Percentiles rank a stretch among this genome's conserved stretches.
phyloP scores from a whole-genome alignment of 768 basidiomycete species.

The Rhodotorula babjevae region DNA sequence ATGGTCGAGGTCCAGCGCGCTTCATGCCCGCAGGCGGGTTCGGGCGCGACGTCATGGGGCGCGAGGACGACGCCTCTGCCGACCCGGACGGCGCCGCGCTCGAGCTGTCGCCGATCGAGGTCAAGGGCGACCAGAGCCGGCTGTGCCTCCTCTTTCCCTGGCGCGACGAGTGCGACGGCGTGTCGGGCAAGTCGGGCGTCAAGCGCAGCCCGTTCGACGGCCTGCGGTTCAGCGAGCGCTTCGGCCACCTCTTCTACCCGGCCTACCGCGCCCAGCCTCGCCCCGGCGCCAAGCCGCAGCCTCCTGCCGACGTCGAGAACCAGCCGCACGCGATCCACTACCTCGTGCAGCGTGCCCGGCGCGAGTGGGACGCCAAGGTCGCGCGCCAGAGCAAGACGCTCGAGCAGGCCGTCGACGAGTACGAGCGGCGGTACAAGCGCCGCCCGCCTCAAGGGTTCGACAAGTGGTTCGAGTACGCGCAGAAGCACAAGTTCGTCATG shows the following conservation, averaged over 20 bases:
- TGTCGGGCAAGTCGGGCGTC: neutral
- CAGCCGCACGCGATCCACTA: constrained; percentile 53
- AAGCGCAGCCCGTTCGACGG: constrained; percentile 21
- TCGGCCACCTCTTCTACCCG: constrained; percentile 21
- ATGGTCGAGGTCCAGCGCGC: neutral
- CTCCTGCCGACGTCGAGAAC: neutral
- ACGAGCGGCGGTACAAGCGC: constrained; percentile 67
- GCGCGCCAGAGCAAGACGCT: constrained; percentile 73
- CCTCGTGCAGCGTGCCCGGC: constrained; percentile 49
- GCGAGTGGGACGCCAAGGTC: constrained; percentile 55
- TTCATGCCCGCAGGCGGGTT: constrained; percentile 21
- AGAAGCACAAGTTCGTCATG: constrained; percentile 49
- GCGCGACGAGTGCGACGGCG: constrained; percentile 11
- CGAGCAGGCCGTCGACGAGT: constrained; percentile 71
- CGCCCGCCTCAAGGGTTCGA: constrained; percentile 85
- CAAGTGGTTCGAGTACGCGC: constrained; percentile 69
- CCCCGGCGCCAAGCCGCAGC: neutral
- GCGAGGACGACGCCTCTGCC: constrained; percentile 18
- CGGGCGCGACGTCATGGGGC: constrained; percentile 25
- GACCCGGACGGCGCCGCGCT: neutral
- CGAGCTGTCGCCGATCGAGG: neutral
- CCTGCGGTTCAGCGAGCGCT: neutral
- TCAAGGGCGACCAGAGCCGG: constrained; percentile 2
- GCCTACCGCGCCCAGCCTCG: neutral
- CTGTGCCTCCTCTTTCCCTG: constrained; percentile 31